A percentile compares a stretch with the other conserved stretches of the same genome.
Conservation (phyloP, 805 yeast genomes). For the Clavispora carvajalis region DNA sequence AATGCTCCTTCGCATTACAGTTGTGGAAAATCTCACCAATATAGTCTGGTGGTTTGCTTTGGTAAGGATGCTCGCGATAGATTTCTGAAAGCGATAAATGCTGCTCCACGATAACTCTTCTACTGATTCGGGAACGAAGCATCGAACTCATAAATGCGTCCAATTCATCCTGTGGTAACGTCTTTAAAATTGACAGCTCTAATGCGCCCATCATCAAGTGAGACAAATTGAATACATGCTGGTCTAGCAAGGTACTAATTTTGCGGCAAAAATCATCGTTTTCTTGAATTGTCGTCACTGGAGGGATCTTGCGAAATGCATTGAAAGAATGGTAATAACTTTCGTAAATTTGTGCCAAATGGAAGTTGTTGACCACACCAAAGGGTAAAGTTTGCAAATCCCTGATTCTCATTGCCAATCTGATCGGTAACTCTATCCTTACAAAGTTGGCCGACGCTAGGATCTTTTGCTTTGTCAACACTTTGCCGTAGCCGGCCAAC, state of each 20-base stretch:
- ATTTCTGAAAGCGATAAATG: conserved; percentile 75
- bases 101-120: conserved; percentile 89
- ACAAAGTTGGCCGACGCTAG: conserved; percentile 86
- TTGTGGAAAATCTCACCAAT: conserved; percentile 77
- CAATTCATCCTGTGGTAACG: conserved; percentile 55
- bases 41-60: conserved; percentile 47
- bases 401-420: conserved; percentile 74
- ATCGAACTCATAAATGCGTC: conserved; percentile 73
- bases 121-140: conserved; percentile 78
- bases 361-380: conserved; percentile 78
- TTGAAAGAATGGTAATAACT: conserved; percentile 86
- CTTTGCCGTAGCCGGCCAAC: conserved; percentile 82
- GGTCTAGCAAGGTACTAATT: conserved; percentile 61
- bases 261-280: conserved; percentile 68
- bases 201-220: conserved; percentile 91
- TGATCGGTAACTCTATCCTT: conserved; percentile 73
- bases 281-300: conserved; percentile 64
- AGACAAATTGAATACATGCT: conserved; percentile 77
- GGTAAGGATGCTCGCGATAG: conserved; percentile 45
- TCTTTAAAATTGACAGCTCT: conserved; percentile 61
- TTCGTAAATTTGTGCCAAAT: conserved; percentile 82
- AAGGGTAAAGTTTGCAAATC: conserved; percentile 81
- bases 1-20: conserved; percentile 67
- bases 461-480: conserved; percentile 69
- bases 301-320: conserved; percentile 68